Conservation (phyloP, 768 basidiomycete genomes). For the Gymnopilus junonius region DNA sequence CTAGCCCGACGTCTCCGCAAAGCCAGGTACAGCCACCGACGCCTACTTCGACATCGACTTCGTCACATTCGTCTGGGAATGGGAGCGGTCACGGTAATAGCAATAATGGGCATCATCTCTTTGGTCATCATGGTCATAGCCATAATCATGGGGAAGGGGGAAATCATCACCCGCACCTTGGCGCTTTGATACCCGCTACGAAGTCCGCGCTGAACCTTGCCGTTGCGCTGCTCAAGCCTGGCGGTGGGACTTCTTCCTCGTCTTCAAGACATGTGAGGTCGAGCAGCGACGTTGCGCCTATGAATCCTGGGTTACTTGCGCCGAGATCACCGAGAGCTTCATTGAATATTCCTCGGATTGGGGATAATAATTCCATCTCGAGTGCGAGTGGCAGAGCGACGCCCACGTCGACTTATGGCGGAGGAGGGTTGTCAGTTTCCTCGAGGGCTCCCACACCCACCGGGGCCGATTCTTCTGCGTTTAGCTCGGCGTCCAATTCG, state of each 20-base stretch:
- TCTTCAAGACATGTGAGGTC: slow-evolving; percentile 39
- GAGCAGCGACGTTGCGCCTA: slow-evolving; percentile 40
- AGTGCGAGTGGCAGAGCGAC: slow-evolving; percentile 26
- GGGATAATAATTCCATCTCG: not conserved
- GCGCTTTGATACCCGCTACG: slow-evolving; percentile 23
- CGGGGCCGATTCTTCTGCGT: not conserved
- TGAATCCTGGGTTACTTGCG: slow-evolving; percentile 15
- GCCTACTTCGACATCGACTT: not conserved
- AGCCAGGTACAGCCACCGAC: slow-evolving; percentile 13
- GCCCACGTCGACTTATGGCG: slow-evolving; percentile 13
- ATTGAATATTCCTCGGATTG: slow-evolving; percentile 34
- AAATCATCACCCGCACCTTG: not conserved
- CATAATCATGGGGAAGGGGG: not conserved
- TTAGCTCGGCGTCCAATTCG: slow-evolving; percentile 10
- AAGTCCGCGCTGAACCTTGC: slow-evolving; percentile 48
- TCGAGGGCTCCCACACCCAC: slow-evolving; percentile 14
- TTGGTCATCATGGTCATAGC: not conserved
- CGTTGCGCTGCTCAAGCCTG: slow-evolving; percentile 47
- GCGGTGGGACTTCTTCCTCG: slow-evolving; percentile 1
- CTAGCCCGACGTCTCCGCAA: slow-evolving; percentile 13
- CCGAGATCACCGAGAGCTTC: slow-evolving; percentile 33
- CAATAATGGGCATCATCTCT: not conserved
- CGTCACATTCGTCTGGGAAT: slow-evolving; percentile 6
- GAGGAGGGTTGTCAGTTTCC: not conserved
- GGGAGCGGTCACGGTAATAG: not conserved